Percentiles rank a stretch among this genome's conserved stretches.
Evolutionary conservation across 2,329 filamentous ascomycete species (phyloP).

Genomic region (Biscogniauxia sp.): DNA sequence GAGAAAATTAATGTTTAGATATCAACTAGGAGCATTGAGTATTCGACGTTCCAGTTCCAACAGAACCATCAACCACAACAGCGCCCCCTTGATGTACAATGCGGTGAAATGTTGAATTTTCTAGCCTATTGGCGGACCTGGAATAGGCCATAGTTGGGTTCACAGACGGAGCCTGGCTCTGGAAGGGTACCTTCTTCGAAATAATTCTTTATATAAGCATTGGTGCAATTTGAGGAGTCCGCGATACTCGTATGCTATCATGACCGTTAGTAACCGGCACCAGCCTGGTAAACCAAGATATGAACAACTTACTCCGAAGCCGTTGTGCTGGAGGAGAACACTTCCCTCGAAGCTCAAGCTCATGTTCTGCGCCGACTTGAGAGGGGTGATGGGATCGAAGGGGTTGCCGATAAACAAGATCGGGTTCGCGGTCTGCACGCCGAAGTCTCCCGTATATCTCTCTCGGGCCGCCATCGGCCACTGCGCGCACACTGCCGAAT

Average conservation of each 20-base stretch:
- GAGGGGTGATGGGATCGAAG: conserved; percentile 38
- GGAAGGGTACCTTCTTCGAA: conserved; percentile 21
- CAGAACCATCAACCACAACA: neutral
- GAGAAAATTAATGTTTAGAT: neutral
- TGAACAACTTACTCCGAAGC: conserved; percentile 35
- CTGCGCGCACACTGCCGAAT: conserved; percentile 33
- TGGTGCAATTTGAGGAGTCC: conserved; percentile 24
- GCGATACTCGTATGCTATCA: conserved; percentile 16
- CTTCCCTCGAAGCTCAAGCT: conserved; percentile 37
- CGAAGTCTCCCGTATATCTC: conserved; percentile 33
- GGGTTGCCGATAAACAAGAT: conserved; percentile 39
- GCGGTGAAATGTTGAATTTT: neutral
- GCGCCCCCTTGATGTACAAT: neutral
- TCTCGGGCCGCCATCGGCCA: conserved; percentile 40
- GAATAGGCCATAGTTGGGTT: conserved; percentile 7
- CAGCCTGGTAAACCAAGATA: neutral
- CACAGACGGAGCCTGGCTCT: conserved; percentile 8
- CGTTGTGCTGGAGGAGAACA: conserved; percentile 35
- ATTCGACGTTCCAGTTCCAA: neutral
- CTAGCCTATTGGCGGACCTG: neutral
- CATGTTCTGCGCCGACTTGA: conserved; percentile 37
- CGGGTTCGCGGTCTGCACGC: conserved; percentile 23
- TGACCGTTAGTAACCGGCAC: neutral
- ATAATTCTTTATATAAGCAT: conserved; percentile 17
- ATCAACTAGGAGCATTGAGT: neutral